Evolutionary conservation across 75 land plant genomes (phyloP).

Genomic region (Ceratopteris richardii): DNA sequence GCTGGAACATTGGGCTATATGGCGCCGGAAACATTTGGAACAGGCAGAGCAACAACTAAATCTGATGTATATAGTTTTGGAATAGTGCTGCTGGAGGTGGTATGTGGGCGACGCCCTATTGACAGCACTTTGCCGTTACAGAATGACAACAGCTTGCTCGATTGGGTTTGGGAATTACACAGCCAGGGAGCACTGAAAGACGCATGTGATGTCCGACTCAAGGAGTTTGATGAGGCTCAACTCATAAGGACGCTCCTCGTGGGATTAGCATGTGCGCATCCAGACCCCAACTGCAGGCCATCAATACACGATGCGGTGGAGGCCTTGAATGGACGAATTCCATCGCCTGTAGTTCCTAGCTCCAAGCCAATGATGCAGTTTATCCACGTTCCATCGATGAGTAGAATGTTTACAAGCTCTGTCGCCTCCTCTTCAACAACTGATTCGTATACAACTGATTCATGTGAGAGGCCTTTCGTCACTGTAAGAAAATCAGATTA

Average conservation of each 20-base stretch:
- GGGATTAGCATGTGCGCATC: conserved; percentile 25
- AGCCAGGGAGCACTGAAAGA: conserved; percentile 13
- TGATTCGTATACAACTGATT: no score
- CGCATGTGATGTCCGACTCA: conserved; percentile 15
- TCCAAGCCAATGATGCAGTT: no score
- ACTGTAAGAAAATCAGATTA: no score
- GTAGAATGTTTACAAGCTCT: no score
- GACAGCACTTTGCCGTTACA: no score
- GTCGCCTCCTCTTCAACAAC: no score
- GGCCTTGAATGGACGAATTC: no score
- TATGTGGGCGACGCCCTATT: not conserved
- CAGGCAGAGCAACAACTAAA: not conserved
- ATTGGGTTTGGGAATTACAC: conserved; percentile 17
- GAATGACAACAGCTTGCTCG: not conserved
- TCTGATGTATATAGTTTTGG: not conserved
- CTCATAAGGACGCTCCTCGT: conserved; percentile 1
- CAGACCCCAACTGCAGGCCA: conserved; percentile 18
- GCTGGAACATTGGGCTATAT: conserved; percentile 3
- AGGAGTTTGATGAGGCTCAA: conserved; percentile 11
- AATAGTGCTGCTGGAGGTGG: not conserved
- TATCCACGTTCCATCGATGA: no score
- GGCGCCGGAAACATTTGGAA: not conserved
- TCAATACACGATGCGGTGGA: conserved; percentile 15
- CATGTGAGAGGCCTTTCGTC: no score
- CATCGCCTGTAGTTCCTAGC: no score